Conservation (phyloP, 495 filamentous ascomycete species). For the Aspergillus panamensis region DNA sequence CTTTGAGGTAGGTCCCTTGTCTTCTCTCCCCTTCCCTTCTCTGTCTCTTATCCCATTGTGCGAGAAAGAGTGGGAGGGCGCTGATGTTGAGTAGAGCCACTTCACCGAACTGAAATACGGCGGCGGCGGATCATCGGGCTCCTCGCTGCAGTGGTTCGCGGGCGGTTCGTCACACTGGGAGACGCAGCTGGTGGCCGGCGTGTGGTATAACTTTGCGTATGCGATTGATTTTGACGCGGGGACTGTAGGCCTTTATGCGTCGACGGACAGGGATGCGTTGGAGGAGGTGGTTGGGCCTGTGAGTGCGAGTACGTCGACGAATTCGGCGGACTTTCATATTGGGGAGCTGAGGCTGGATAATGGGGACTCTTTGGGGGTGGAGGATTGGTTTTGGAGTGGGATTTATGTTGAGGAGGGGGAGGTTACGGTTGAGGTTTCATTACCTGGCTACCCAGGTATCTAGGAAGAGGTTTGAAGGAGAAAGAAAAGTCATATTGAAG, state of each 20-base stretch:
- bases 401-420: conserved; percentile 62
- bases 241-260: conserved; percentile 67
- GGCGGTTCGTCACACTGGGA: conserved; percentile 52
- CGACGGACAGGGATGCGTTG: conserved; percentile 54
- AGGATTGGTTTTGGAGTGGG: conserved; percentile 73
- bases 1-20: conserved; percentile 42
- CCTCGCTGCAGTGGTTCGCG: conserved; percentile 52
- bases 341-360: conserved; percentile 65
- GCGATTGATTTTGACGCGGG: conserved; percentile 58
- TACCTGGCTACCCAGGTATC: too few species aligned
- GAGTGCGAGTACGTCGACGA: conserved; percentile 56
- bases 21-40: too few species aligned
- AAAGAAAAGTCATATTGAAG: neutral
- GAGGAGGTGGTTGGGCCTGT: conserved; percentile 56
- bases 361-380: conserved; percentile 46
- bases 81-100: conserved; percentile 49
- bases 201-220: conserved; percentile 71
- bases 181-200: conserved; percentile 47
- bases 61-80: too few species aligned
- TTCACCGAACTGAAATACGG: conserved; percentile 76
- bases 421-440: conserved; percentile 4
- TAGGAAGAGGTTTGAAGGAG: neutral
- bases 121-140: conserved; percentile 57
- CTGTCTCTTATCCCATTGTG: too few species aligned
- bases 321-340: conserved; percentile 72